phyloP scores from a whole-genome alignment of 2,329 filamentous ascomycete species.

The Diaporthe australafricana region DNA sequence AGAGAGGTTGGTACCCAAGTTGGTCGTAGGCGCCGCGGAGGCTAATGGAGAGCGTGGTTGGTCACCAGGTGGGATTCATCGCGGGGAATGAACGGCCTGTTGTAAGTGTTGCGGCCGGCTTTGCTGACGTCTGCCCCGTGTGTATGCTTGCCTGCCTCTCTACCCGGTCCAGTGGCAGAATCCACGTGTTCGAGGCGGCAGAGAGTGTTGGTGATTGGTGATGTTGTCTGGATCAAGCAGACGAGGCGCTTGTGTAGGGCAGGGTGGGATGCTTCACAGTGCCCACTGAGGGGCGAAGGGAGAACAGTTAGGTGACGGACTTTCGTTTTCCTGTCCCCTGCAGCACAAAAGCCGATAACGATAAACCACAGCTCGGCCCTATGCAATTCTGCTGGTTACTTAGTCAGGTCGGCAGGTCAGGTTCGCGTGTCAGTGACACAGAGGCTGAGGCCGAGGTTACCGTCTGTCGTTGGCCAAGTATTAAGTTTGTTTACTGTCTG shows the following conservation, averaged over 20 bases:
- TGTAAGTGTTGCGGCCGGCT: not conserved
- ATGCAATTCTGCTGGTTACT: not conserved
- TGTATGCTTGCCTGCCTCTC: not conserved
- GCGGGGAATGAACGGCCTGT: not conserved
- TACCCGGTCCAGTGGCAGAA: not conserved
- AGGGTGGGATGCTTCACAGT: not conserved
- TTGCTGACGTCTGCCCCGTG: not conserved
- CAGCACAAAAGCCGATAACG: not conserved
- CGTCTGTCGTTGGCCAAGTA: not conserved
- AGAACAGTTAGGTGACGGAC: not conserved
- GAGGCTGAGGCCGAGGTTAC: not conserved
- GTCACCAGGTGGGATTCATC: slow-evolving; percentile 8
- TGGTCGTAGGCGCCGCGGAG: not conserved
- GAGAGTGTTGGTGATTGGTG: slow-evolving; percentile 2
- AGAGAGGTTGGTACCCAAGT: not conserved
- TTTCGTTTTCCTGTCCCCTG: not conserved
- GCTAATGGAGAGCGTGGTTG: not conserved
- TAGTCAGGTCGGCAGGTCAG: not conserved
- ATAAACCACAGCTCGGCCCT: slow-evolving; percentile 2
- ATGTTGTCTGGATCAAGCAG: not conserved
- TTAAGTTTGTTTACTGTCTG: slow-evolving; percentile 20
- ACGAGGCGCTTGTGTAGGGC: not conserved
- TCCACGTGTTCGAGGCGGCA: not conserved
- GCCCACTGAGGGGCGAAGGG: not conserved
- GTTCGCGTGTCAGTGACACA: not conserved